A percentile compares a stretch with the other conserved stretches of the same genome.
These are phyloP conservation scores for Pyrenopolyporus hunteri DNA, from an alignment of 495 filamentous ascomycete species.

Conservation along the genomic window DNA sequence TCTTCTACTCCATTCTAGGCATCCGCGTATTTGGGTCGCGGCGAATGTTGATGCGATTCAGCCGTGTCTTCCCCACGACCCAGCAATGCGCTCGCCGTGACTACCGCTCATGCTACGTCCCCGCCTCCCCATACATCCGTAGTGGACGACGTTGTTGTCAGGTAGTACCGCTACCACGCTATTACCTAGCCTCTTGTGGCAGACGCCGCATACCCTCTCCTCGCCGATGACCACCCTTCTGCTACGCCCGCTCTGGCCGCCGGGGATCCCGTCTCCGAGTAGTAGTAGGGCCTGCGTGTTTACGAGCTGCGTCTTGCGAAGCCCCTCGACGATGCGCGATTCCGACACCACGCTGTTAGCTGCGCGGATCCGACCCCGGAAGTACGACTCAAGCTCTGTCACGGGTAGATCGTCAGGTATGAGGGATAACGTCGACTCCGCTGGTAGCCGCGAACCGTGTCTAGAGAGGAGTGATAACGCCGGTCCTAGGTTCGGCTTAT, in stretches of 20 bases:
- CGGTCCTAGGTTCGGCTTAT: conserved; percentile 74
- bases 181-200: conserved; percentile 88
- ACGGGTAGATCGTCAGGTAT: conserved; percentile 83
- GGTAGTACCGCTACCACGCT: conserved; percentile 73
- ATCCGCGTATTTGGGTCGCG: not conserved
- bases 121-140: conserved; percentile 67
- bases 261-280: conserved; percentile 66
- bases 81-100: conserved; percentile 30
- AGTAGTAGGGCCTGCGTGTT: conserved; percentile 72
- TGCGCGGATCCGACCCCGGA: conserved; percentile 86
- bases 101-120: conserved; percentile 35
- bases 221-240: conserved; percentile 80
- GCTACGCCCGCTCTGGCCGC: conserved; percentile 65
- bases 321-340: conserved; percentile 71
- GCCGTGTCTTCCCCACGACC: conserved; percentile 37
- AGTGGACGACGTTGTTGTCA: conserved; percentile 75
- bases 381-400: conserved; percentile 84
- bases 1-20: not conserved
- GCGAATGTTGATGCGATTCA: not conserved
- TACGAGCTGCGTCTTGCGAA: conserved; percentile 76
- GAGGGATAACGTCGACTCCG: conserved; percentile 78
- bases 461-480: conserved; percentile 86
- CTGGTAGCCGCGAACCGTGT: conserved; percentile 90
- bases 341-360: conserved; percentile 82
- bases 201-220: conserved; percentile 87